Evolutionary conservation across 2,329 filamentous ascomycete genomes (phyloP).

Genomic region (Beauveria brongniartii): DNA sequence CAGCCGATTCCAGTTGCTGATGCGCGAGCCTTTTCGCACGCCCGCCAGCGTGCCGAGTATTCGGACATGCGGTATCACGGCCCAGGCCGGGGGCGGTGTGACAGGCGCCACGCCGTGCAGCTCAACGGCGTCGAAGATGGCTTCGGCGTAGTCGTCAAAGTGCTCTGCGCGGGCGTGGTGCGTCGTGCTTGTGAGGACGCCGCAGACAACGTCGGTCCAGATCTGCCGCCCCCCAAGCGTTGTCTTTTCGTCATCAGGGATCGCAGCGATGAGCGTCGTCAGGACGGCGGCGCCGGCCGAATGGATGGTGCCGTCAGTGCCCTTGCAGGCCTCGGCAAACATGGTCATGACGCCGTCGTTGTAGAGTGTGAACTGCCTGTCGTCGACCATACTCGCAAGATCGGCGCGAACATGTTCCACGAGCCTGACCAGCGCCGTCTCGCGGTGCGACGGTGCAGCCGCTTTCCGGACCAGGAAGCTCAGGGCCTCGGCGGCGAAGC

Average conservation of each 20-base stretch:
- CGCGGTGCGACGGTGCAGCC: conserved; percentile 66
- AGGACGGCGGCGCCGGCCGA: conserved; percentile 50
- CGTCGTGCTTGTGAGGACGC: conserved; percentile 70
- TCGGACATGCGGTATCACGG: conserved; percentile 40
- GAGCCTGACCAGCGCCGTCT: conserved; percentile 63
- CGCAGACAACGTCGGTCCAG: conserved; percentile 62
- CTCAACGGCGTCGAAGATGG: conserved; percentile 45
- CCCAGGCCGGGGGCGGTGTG: conserved; percentile 24
- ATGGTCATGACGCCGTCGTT: conserved; percentile 86
- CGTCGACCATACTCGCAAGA: conserved; percentile 44
- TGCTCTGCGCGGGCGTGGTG: conserved; percentile 72
- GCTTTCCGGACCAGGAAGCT: conserved; percentile 91
- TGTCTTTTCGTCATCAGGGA: conserved; percentile 42
- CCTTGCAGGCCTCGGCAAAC: conserved; percentile 74
- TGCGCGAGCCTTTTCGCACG: conserved; percentile 71
- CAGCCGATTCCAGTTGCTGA: conserved; percentile 63
- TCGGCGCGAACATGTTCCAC: conserved; percentile 65
- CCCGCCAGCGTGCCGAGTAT: conserved; percentile 64
- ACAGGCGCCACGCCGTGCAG: conserved; percentile 18
- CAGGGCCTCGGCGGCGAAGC: conserved; percentile 90
- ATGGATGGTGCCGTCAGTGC: conserved; percentile 50
- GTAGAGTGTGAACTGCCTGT: conserved; percentile 59
- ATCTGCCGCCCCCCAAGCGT: conserved; percentile 36
- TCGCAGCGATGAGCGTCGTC: conserved; percentile 40
- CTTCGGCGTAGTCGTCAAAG: conserved; percentile 59